Evolutionary conservation across 495 filamentous ascomycete species (phyloP).

Genomic region (Trichoderma erinaceum): DNA sequence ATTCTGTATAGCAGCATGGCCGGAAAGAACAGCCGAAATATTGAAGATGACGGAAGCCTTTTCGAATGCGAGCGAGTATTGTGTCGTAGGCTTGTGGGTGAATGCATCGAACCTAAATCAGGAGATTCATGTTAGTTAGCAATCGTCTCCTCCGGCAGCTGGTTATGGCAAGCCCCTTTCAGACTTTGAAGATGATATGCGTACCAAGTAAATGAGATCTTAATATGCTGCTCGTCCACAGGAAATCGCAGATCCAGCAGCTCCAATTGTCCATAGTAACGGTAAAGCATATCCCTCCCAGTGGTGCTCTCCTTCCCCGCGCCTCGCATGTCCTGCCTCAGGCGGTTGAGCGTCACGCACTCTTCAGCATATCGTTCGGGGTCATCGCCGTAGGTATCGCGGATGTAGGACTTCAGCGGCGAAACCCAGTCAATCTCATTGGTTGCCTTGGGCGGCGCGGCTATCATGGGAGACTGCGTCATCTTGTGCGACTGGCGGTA

Average conservation of each 20-base stretch:
- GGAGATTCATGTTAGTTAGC: background rate
- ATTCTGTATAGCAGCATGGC: slow-evolving; percentile 89
- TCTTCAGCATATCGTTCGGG: slow-evolving; percentile 91
- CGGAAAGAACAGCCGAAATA: slow-evolving; percentile 93
- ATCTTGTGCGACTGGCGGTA: slow-evolving; percentile 31
- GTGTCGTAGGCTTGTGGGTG: slow-evolving; percentile 89
- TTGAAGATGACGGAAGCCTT: slow-evolving; percentile 99
- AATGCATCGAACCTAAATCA: slow-evolving; percentile 87
- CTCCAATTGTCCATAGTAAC: slow-evolving; percentile 97
- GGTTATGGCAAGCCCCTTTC: background rate
- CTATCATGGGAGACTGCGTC: slow-evolving; percentile 86
- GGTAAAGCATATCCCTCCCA: slow-evolving; percentile 86
- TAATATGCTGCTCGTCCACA: slow-evolving; percentile 97
- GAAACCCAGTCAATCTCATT: slow-evolving; percentile 98
- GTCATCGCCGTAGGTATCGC: slow-evolving; percentile 90
- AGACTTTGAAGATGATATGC: slow-evolving; percentile 16
- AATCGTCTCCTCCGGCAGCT: background rate
- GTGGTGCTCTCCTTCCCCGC: slow-evolving; percentile 95
- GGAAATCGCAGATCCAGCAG: slow-evolving; percentile 91
- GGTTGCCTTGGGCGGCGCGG: slow-evolving; percentile 90
- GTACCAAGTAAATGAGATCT: slow-evolving; percentile 97
- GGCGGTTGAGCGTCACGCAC: slow-evolving; percentile 90
- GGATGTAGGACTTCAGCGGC: slow-evolving; percentile 90
- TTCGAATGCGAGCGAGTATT: slow-evolving; percentile 95
- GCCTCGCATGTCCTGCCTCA: slow-evolving; percentile 97